phyloP scores from a whole-genome alignment of 345 rosid species.

The Brassica rapa region DNA sequence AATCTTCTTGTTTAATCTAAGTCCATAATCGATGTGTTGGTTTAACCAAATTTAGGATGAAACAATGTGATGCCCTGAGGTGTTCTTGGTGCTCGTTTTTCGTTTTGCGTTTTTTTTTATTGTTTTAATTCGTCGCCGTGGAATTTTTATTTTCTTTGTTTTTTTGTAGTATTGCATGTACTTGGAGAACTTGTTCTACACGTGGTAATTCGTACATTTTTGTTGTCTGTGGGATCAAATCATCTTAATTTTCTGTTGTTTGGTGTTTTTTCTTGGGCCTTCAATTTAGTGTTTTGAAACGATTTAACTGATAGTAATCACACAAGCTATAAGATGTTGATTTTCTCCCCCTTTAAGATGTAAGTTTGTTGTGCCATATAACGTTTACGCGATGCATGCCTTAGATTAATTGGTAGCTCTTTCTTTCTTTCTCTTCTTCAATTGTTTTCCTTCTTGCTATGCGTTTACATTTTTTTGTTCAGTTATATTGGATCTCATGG shows the following conservation, averaged over 20 bases:
- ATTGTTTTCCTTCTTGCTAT: neutral
- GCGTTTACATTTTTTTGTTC: neutral
- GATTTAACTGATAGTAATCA: neutral
- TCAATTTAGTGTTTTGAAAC: neutral
- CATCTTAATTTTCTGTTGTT: neutral
- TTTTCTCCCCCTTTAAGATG: neutral
- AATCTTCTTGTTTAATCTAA: neutral
- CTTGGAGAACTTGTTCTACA: conserved; percentile 21
- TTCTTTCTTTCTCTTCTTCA: neutral
- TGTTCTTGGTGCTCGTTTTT: conserved; percentile 19
- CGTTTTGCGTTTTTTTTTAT: neutral
- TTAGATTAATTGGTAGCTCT: neutral
- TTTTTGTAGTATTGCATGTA: conserved; percentile 23
- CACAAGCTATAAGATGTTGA: neutral
- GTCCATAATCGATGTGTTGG: neutral
- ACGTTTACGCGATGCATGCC: neutral
- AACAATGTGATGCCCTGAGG: conserved; percentile 13
- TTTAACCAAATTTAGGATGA: neutral
- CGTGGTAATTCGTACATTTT: conserved; percentile 26
- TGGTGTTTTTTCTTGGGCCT: neutral
- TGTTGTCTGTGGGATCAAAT: conserved; percentile 5
- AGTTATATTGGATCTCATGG: neutral
- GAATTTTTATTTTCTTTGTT: neutral
- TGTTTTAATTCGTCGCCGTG: neutral
- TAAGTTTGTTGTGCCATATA: neutral